These are phyloP conservation scores for Termitomyces eurrhizus DNA, from an alignment of 768 basidiomycete species.

Conservation along the genomic window DNA sequence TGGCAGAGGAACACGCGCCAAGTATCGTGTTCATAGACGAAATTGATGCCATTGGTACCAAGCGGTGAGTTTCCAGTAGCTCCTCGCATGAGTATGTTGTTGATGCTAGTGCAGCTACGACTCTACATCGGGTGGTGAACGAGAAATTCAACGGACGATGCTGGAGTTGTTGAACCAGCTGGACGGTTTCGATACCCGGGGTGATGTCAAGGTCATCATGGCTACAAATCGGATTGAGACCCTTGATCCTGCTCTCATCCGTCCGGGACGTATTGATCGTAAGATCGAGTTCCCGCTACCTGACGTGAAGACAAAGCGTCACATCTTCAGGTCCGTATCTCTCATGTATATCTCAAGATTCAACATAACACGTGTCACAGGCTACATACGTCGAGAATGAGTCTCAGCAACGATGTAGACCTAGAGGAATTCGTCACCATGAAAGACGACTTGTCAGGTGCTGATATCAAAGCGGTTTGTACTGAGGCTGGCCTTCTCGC, in stretches of 20 bases:
- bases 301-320: constrained; percentile 97
- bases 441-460: constrained; percentile 95
- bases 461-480: constrained; percentile 98
- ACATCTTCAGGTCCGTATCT: constrained; percentile 81
- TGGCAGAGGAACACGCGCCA: constrained; percentile 96
- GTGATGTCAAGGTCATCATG: constrained; percentile 99
- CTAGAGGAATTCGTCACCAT: constrained; percentile 93
- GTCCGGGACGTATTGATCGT: constrained; percentile 96
- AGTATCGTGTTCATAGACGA: constrained; percentile 99
- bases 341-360: constrained; percentile 1
- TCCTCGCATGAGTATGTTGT: not conserved
- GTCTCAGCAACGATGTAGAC: constrained; percentile 80
- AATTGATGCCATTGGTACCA: constrained; percentile 97
- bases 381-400: constrained; percentile 95
- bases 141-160: constrained; percentile 99
- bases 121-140: constrained; percentile 96
- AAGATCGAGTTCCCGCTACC: constrained; percentile 99
- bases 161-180: constrained; percentile 97
- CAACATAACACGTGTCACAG: constrained; percentile 28
- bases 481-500: constrained; percentile 98
- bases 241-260: constrained; percentile 95
- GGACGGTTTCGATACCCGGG: constrained; percentile 98
- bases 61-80: constrained; percentile 59
- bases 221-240: constrained; percentile 98
- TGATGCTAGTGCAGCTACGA: constrained; percentile 65